Base-by-base conservation (phyloP, 768 basidiomycete species). In the Rhizopogon roseolus region DNA sequence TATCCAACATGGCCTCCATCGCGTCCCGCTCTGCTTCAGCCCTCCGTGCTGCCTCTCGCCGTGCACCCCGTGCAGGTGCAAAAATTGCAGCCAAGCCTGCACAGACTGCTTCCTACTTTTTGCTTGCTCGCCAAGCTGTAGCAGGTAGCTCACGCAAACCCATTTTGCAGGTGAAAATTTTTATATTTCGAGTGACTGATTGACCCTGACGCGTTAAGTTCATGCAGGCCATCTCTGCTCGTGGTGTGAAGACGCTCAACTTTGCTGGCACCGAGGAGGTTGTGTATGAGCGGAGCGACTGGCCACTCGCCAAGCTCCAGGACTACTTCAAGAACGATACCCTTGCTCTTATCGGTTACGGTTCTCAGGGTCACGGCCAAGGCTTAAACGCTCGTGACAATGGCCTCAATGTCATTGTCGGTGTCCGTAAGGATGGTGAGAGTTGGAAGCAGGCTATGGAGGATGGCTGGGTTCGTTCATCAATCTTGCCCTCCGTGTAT, bases 301-400 rank as follows among this genome's bases (percentile, higher is more conserved):
- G 97, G 97, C 97, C 97, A 36, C 76, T 96, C 57, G 85, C 93
- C 57, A 98, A 92, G 77, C 86, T 99, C 68, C 96, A 98, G 72
- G 94, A 98, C 71, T 99, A 96, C 82, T 97, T 99, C 83, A 98
- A 98, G 76, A 90, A 98, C 68, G 97, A 99, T 74, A 98, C 95
- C 61, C 91, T 99, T 52, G 96, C 96, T 58, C 85, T 99, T 74
- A 98, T 98, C 64, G 97, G 97, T 55, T 98, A 99, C 69, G 97
- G 97, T 57, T 98, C 97, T 11, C 94, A 96, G 76, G 95, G 96
- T 40, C 97, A 98, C 72, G 97, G 97, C 17, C 97, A 98, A 74
- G 95, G 96, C 59, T 77, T 99, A 71, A 99, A 99, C 69, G 96
- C 97, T 53, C 93, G 97, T 63, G 97, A 98, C 81, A 96, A 99